These are phyloP conservation scores for Posidonia oceanica DNA, from an alignment of 116 monocot genomes.

Conservation along the genomic window DNA sequence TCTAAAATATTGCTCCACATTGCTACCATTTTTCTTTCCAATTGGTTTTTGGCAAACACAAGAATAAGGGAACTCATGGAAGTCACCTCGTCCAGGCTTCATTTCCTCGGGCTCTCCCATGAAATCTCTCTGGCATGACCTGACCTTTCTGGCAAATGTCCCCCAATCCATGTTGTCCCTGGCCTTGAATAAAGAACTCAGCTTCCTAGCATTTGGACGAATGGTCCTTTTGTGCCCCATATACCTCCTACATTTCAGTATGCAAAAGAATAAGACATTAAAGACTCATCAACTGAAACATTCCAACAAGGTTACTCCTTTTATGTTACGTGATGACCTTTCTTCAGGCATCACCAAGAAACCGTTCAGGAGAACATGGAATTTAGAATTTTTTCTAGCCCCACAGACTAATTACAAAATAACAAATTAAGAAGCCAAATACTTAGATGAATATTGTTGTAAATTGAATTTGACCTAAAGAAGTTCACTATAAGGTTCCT, in stretches of 20 bases:
- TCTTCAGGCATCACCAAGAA: too few species aligned
- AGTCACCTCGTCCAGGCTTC: slow-evolving; percentile 71
- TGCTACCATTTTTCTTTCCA: neutral
- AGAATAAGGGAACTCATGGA: slow-evolving; percentile 82
- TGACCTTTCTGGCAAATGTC: slow-evolving; percentile 50
- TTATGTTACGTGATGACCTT: neutral
- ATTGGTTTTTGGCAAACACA: slow-evolving; percentile 53
- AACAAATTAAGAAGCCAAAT: too few species aligned
- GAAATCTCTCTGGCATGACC: slow-evolving; percentile 55
- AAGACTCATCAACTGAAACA: neutral
- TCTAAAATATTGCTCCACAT: slow-evolving; percentile 1
- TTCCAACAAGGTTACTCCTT: neutral
- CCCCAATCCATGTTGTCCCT: slow-evolving; percentile 44
- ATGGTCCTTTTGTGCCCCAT: slow-evolving; percentile 92
- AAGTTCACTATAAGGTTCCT: too few species aligned
- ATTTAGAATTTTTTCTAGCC: too few species aligned
- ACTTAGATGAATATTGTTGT: too few species aligned
- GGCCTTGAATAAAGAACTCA: slow-evolving; percentile 54
- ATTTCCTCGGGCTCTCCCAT: slow-evolving; percentile 94
- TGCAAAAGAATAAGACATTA: neutral
- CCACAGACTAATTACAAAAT: too few species aligned
- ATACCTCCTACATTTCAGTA: slow-evolving; percentile 54
- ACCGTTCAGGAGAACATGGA: too few species aligned
- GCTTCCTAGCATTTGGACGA: slow-evolving; percentile 79
- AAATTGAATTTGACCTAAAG: too few species aligned